Base-by-base conservation (phyloP, 371 early-diverging fungal species). In the Mucor lusitanicus region DNA sequence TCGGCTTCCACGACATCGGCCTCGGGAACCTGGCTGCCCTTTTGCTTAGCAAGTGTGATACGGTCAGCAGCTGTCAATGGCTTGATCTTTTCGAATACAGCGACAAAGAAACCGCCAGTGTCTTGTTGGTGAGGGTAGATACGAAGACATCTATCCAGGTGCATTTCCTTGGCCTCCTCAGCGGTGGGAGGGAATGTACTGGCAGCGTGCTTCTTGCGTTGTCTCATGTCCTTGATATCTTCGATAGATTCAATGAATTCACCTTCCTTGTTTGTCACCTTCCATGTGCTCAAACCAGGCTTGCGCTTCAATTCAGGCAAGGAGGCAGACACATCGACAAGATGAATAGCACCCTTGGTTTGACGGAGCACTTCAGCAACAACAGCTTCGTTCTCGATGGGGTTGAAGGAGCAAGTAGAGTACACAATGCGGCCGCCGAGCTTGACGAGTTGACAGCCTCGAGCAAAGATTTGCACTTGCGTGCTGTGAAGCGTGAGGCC, bases 21-120 rank as follows among this genome's bases (percentile, higher is more conserved):
- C 19, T 62, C 61, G 19, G 64, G 55, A 9, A 71, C 46, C 9
- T 62, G n/a, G 40, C 69, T 50, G 15, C 77, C 80, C 30, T 72
- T 39, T 2, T 28, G 21, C 25, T 65, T 68, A 21, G 80, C 78
- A 23, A 76, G 42, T 23, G 72, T 67, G 8, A 68, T 64, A 73
- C 82, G 77, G 72, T 88, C 88, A 53, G 83, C 81, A 35, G 82
- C 87, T 53, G 80, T 85, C 72, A 88, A 81, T 13, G 88, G 87
- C 4, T 81, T 82, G 6, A 87, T 85, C 84, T 97, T 99, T 79
- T 95, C 90, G 64, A 99, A 86, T 11, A 99, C 97, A 40, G 99
- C 97, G 27, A 99, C 94, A 86, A 99, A 99, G 87, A 99, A 99
- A 19, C 97, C 99, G 66, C 99, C 99, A 17, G 99, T 99, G 79